Conservation (phyloP, 2,329 filamentous ascomycete species). For the Alternaria viburni region DNA sequence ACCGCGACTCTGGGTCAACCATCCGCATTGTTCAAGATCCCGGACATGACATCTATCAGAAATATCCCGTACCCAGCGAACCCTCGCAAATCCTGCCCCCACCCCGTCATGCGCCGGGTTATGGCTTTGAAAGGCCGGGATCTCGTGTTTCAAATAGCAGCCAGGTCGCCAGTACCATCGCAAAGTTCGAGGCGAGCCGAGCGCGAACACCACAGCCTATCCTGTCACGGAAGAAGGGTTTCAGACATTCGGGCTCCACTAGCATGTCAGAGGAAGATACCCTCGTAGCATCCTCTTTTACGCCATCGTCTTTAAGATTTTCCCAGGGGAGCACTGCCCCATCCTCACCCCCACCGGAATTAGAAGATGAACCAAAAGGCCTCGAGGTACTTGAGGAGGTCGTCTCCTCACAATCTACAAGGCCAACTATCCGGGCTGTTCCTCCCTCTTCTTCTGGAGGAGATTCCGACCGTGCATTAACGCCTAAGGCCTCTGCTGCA, state of each 20-base stretch:
- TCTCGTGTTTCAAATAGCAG: conserved; percentile 49
- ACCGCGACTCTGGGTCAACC: conserved; percentile 46
- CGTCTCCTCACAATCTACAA: conserved; percentile 22
- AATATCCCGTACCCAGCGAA: conserved; percentile 49
- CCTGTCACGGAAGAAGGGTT: conserved; percentile 41
- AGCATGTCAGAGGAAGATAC: conserved; percentile 49
- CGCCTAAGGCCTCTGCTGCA: conserved; percentile 44
- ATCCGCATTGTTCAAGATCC: conserved; percentile 51
- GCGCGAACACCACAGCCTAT: conserved; percentile 42
- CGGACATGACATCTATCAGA: conserved; percentile 45
- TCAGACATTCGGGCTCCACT: conserved; percentile 48
- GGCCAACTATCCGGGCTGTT: conserved; percentile 47
- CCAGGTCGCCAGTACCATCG: conserved; percentile 47
- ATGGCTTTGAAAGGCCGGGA: conserved; percentile 47
- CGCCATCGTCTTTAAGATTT: conserved; percentile 47
- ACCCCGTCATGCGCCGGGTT: conserved; percentile 47
- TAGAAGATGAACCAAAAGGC: conserved; percentile 36
- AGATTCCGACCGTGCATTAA: conserved; percentile 45
- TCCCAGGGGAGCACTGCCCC: conserved; percentile 50
- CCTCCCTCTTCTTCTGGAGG: conserved; percentile 45
- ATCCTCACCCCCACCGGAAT: conserved; percentile 42
- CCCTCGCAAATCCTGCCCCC: conserved; percentile 49
- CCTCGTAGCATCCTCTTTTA: conserved; percentile 44
- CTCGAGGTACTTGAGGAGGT: conserved; percentile 46
- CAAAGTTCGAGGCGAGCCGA: conserved; percentile 45